Conservation (phyloP, 2,329 filamentous ascomycete species). For the Fusarium penzigii region DNA sequence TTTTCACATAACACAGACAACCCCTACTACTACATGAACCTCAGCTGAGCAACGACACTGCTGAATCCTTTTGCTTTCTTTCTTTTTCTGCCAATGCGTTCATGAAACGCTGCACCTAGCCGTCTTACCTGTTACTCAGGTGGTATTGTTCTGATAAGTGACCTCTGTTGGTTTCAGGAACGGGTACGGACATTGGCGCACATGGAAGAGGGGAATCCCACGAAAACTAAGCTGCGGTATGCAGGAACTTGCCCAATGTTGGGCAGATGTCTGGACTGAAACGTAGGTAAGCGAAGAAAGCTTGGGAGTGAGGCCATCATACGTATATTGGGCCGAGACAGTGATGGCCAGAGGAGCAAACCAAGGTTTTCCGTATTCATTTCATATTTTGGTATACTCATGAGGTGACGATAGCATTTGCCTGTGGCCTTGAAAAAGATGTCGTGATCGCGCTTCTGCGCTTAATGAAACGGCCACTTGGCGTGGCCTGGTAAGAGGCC, state of each 20-base stretch:
- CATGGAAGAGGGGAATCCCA: not conserved
- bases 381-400: no score
- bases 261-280: not conserved
- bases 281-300: not conserved
- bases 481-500: slow-evolving; percentile 22
- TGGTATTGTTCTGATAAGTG: not conserved
- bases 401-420: not conserved
- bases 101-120: not conserved
- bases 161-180: not conserved
- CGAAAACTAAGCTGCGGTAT: not conserved
- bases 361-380: no score
- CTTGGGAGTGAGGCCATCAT: not conserved
- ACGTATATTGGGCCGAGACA: not conserved
- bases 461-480: slow-evolving; percentile 25
- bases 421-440: not conserved
- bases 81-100: no score
- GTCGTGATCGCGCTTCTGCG: slow-evolving; percentile 21
- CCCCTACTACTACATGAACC: not conserved
- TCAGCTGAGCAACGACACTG: no score
- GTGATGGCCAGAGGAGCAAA: not conserved
- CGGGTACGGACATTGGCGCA: not conserved
- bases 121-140: not conserved
- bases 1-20: not conserved
- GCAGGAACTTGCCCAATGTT: not conserved
- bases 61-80: not conserved